Percentiles rank a stretch among this genome's conserved stretches.
Evolutionary conservation across 1,284 basidiomycete species (phyloP).

Genomic region (Psilocybe mexicana): DNA sequence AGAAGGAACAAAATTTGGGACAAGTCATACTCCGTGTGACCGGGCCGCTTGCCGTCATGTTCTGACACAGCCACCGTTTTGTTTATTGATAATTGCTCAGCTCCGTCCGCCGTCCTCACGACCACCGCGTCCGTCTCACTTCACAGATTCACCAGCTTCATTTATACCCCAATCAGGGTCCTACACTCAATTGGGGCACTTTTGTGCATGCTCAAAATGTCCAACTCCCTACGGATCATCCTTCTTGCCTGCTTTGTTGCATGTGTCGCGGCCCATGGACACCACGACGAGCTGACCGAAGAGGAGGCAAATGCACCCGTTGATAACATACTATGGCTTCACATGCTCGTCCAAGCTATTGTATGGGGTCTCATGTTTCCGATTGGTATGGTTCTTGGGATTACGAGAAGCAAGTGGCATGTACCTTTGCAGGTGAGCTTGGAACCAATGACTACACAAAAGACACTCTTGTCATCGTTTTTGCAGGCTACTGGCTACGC

Average conservation of each 20-base stretch:
- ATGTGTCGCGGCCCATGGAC: slow-evolving; percentile 51
- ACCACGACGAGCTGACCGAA: slow-evolving; percentile 60
- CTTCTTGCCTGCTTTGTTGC: slow-evolving; percentile 14
- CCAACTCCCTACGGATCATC: background rate
- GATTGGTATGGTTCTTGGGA: slow-evolving; percentile 84
- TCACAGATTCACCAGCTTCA: background rate
- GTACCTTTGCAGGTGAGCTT: slow-evolving; percentile 75
- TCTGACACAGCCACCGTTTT: background rate
- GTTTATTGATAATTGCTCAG: background rate
- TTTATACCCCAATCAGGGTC: background rate
- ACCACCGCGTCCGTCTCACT: background rate
- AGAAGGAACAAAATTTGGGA: background rate
- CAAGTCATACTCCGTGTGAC: background rate
- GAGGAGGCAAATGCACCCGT: slow-evolving; percentile 69
- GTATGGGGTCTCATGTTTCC: slow-evolving; percentile 87
- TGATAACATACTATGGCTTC: slow-evolving; percentile 78
- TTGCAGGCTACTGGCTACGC: slow-evolving; percentile 64
- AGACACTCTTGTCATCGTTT: slow-evolving; percentile 7
- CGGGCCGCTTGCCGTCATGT: background rate
- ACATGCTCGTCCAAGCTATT: slow-evolving; percentile 72
- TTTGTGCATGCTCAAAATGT: slow-evolving; percentile 10
- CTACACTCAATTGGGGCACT: slow-evolving; percentile 1
- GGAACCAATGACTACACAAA: background rate
- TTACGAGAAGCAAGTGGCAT: slow-evolving; percentile 81
- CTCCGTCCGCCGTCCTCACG: background rate